Conservation (phyloP, 108 stramenopile species). For the Cylindrotheca closterium region DNA sequence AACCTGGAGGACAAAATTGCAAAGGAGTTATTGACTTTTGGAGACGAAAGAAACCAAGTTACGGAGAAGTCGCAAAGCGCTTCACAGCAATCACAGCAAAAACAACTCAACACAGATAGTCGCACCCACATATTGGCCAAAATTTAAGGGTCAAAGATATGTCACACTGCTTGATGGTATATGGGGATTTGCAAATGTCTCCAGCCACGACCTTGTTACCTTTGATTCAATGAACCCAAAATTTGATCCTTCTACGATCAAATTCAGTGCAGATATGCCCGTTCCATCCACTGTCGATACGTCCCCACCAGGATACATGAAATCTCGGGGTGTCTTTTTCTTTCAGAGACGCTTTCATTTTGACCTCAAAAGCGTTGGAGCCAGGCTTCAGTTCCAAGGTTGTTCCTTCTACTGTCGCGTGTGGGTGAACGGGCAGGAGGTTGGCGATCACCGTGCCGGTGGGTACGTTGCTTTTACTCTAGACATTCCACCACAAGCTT, state of each 20-base stretch:
- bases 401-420: conserved; percentile 54
- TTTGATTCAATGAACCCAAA: conserved; percentile 42
- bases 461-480: conserved; percentile 44
- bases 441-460: conserved; percentile 41
- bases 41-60: conserved; percentile 32
- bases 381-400: conserved; percentile 33
- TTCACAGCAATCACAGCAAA: conserved; percentile 17
- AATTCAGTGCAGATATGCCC: background rate
- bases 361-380: background rate
- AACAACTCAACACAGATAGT: background rate
- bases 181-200: conserved; percentile 9
- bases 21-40: conserved; percentile 48
- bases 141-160: conserved; percentile 18
- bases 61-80: conserved; percentile 26
- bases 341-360: conserved; percentile 20
- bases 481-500: conserved; percentile 9
- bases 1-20: conserved; percentile 48
- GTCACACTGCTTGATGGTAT: conserved; percentile 30
- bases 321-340: conserved; percentile 32
- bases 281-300: conserved; percentile 40
- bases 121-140: conserved; percentile 29
- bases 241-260: conserved; percentile 14
- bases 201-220: background rate
- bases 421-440: conserved; percentile 37
- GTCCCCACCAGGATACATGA: conserved; percentile 29